Evolutionary conservation across 345 rosid genomes (phyloP).

Genomic region (Heritiera littoralis): DNA sequence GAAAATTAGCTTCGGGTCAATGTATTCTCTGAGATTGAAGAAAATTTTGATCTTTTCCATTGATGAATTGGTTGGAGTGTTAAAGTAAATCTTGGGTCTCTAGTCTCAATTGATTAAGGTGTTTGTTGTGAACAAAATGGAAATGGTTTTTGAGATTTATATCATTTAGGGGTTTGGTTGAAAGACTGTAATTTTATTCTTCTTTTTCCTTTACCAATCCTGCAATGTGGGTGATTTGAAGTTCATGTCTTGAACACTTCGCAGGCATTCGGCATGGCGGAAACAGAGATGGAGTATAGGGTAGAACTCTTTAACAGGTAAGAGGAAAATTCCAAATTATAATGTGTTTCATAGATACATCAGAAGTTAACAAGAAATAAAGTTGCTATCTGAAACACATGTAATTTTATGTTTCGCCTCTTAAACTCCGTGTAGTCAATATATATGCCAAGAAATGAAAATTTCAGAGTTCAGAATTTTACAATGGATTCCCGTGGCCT

Average conservation of each 20-base stretch:
- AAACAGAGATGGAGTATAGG: constrained; percentile 90
- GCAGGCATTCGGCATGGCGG: constrained; percentile 92
- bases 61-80: background rate
- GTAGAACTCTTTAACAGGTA: constrained; percentile 96
- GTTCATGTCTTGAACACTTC: constrained; percentile 21
- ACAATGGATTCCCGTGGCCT: background rate
- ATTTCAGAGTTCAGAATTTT: background rate
- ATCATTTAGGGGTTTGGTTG: background rate
- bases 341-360: constrained; percentile 1
- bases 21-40: background rate
- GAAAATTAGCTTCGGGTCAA: background rate
- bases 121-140: background rate
- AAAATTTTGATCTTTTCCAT: background rate
- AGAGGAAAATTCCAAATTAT: background rate
- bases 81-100: background rate
- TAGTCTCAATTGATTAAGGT: background rate
- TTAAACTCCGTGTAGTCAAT: background rate
- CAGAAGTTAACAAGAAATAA: background rate
- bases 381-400: background rate
- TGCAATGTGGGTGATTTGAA: constrained; percentile 11
- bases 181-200: background rate
- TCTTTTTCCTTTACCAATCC: background rate
- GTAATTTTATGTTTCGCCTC: background rate
- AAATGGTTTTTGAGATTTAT: background rate
- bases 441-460: background rate